Conservation (phyloP, 2,329 filamentous ascomycete genomes). For the Aspergillus melleus region DNA sequence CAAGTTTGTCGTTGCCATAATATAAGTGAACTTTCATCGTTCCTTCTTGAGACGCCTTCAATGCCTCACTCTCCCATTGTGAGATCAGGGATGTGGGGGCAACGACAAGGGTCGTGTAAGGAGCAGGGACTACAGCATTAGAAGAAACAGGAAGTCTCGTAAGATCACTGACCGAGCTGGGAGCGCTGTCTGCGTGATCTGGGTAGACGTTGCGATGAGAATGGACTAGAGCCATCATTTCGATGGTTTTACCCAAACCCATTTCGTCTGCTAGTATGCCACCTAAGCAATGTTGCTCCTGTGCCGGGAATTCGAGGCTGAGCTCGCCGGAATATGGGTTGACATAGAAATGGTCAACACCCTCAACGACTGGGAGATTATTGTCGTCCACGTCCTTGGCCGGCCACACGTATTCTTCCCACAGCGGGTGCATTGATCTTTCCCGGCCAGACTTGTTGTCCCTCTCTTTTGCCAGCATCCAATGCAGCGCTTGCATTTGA, state of each 20-base stretch:
- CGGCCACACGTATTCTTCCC: conserved; percentile 95
- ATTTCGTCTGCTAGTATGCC: conserved; percentile 94
- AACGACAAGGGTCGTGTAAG: conserved; percentile 90
- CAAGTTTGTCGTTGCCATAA: conserved; percentile 82
- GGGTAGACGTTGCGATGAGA: conserved; percentile 66
- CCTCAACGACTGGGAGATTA: conserved; percentile 64
- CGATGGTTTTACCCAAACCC: conserved; percentile 97
- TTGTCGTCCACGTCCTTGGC: conserved; percentile 82
- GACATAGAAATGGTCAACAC: conserved; percentile 79
- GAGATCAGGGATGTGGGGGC: conserved; percentile 95
- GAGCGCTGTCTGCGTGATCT: conserved; percentile 26
- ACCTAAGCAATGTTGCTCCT: conserved; percentile 92
- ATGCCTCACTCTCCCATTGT: conserved; percentile 94
- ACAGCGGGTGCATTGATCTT: conserved; percentile 89
- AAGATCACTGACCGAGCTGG: conserved; percentile 58
- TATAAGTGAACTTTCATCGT: conserved; percentile 85
- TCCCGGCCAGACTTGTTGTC: conserved; percentile 70
- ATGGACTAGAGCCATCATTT: conserved; percentile 94
- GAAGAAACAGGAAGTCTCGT: conserved; percentile 62
- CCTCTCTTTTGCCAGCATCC: conserved; percentile 95
- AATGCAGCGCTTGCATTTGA: conserved; percentile 90
- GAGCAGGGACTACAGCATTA: conserved; percentile 64
- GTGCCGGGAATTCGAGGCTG: conserved; percentile 84
- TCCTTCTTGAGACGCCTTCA: conserved; percentile 82
- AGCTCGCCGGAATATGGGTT: conserved; percentile 97